Base-by-base conservation (phyloP, 2,329 filamentous ascomycete species). In the Hypoxylon sp. region DNA sequence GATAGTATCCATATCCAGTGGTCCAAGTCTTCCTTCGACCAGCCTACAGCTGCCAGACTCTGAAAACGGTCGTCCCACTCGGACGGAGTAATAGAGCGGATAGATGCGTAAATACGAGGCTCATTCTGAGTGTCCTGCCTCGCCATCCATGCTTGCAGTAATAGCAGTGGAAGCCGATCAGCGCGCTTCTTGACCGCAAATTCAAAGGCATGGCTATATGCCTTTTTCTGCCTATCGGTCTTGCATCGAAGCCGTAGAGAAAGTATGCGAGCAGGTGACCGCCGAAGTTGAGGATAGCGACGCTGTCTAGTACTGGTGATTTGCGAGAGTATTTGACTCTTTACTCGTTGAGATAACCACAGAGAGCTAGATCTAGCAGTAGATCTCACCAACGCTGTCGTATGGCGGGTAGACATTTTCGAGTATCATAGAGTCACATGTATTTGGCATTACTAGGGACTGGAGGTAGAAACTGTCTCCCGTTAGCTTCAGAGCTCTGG, bases 1-100 rank as follows among this genome's bases (percentile, higher is more conserved):
- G 74, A 76, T 17, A 84, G 52, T 24, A 84, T 81, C 81, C 80
- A 83, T 44, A 80, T 61, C 82, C 82, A 84, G 42, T 80, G 78
- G 11, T 78, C 76, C 31, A 84, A 53, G 42, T 83, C 77, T 1
- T 73, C 73, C 60, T 74, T 74, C 1, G 73, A 71, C 66, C 80
- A 75, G 5, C 81, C 81, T 52, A 77, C 80, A 44, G 61, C 63
- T 2, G 73, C 73, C 9, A 83, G 59, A 19, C 70, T 71, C 29
- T 75, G 72, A 6, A 83, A 66, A 11, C 75, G 73, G 37, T 75
- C 67, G 9, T 70, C 72, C 80, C 80, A 82, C 2, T 75, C 61
- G 10, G 37, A 59, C 1, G 71, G 62, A n/a, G 70, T 72, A 35
- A 71, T 73, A 4, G 63, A 55, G 8, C 47, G 37, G 3, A 78